Conservation (phyloP, 75 land plant species). For the Pinus taeda region DNA sequence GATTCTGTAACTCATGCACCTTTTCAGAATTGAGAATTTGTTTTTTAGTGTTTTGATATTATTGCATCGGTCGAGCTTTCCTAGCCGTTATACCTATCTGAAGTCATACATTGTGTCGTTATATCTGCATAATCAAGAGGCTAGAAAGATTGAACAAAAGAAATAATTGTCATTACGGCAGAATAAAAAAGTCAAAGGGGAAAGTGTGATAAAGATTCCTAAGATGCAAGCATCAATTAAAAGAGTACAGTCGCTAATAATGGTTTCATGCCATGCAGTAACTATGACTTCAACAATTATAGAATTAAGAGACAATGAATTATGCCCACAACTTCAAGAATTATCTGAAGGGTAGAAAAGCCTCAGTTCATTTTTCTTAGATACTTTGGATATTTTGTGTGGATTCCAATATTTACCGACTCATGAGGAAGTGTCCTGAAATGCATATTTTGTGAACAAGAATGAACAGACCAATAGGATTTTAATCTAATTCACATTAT, state of each 20-base stretch:
- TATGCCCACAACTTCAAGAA: constrained; percentile 78
- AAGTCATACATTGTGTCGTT: too few relatives aligned
- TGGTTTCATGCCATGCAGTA: constrained; percentile 74
- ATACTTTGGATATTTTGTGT: not conserved
- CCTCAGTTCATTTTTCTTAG: not conserved
- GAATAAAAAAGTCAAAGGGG: constrained; percentile 70
- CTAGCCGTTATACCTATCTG: not conserved
- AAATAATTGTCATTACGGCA: constrained; percentile 74
- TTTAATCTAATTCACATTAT: not conserved
- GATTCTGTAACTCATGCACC: not conserved
- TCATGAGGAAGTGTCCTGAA: not conserved
- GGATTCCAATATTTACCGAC: not conserved
- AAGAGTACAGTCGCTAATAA: constrained; percentile 69
- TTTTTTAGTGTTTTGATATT: too few relatives aligned
- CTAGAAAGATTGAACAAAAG: too few relatives aligned
- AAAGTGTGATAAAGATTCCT: constrained; percentile 63
- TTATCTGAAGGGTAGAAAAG: constrained; percentile 69
- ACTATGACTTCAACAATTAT: constrained; percentile 57
- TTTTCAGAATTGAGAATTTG: not conserved
- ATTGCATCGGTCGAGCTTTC: not conserved
- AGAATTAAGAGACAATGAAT: constrained; percentile 70
- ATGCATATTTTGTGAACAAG: constrained; percentile 2
- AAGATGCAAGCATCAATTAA: constrained; percentile 81
- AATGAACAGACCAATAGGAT: too few relatives aligned
- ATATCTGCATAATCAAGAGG: constrained; percentile 36